Base-by-base conservation (phyloP, 192 early-diverging fungal genomes). In the Coemansia umbellata region DNA sequence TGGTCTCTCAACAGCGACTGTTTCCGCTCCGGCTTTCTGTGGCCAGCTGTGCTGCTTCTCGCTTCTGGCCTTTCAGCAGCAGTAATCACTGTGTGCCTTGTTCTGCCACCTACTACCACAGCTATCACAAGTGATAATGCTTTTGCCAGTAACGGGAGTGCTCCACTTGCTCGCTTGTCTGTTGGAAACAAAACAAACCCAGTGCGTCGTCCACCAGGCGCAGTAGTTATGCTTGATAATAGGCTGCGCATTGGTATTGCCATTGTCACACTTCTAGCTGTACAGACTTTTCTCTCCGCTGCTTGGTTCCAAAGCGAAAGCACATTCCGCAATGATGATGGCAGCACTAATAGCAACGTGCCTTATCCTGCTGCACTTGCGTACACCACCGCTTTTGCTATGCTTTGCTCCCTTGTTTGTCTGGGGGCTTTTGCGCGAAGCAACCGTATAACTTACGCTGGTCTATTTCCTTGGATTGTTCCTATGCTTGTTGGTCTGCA, bases 1-100 rank as follows among this genome's bases (percentile, higher is more conserved):
- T 43, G 18, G 37, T 6, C 42, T n/a, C 50, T 70, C 4, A 11
- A 30, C 30, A 56, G 28, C 57, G 69, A 66, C 30, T 73, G 69
- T 30, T 52, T 54, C 33, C 69, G 69, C 4, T 37, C 56, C 8
- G 69, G 69, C 8, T 31, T 66, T 13, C 31, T 32, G 5, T 73
- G 69, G 69, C 62, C 69, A 14, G 23, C 39, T 3, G 31, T 43
- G 21, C 18, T 43, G 10, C 8, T 43, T 7, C 41, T 43, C 14
- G 21, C 21, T 43, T 22, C 19, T 43, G 41, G 41, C 4, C 10
- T 26, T 0, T 13, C 41, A 22, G 41, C 23, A 7, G 10, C 14
- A 4, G 4, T 11, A 6, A 2, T 43, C 26, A 10, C 19, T 9
- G 0, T 43, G 8, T 43, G 41, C 8, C 18, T 43, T 21, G 41